These are phyloP conservation scores for Lachancea mirantina DNA, from an alignment of 805 yeast species.

Conservation along the genomic window DNA sequence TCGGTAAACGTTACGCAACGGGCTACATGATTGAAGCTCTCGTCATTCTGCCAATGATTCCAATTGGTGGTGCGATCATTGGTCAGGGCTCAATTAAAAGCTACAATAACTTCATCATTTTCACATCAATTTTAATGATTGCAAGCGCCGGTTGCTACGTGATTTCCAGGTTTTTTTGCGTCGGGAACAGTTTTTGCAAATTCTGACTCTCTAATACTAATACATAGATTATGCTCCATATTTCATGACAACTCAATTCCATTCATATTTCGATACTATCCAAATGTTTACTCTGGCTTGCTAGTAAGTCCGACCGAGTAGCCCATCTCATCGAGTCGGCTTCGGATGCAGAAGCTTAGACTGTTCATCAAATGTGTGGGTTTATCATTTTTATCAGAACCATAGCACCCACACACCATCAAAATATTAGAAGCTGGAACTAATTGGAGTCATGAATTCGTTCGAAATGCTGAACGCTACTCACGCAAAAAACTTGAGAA, in stretches of 20 bases:
- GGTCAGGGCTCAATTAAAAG: slow-evolving; percentile 27
- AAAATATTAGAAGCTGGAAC: no score
- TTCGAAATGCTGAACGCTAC: background rate
- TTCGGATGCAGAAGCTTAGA: no score
- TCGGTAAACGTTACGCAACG: slow-evolving; percentile 50
- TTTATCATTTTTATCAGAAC: no score
- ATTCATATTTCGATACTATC: no score
- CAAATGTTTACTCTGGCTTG: no score
- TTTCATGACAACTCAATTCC: no score
- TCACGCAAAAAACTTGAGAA: slow-evolving; percentile 1
- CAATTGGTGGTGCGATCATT: slow-evolving; percentile 44
- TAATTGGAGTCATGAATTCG: no score
- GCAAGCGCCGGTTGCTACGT: slow-evolving; percentile 35
- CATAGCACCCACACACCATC: no score
- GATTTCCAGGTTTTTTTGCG: slow-evolving; percentile 36
- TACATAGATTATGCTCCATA: background rate
- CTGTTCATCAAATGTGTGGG: no score
- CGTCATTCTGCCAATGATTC: slow-evolving; percentile 41
- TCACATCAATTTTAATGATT: slow-evolving; percentile 36
- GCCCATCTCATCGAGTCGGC: no score
- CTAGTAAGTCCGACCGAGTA: no score
- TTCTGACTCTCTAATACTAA: slow-evolving; percentile 30
- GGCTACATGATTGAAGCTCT: slow-evolving; percentile 53
- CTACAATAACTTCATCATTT: slow-evolving; percentile 40
- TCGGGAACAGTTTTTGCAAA: slow-evolving; percentile 36